phyloP scores from a whole-genome alignment of 2,329 filamentous ascomycete genomes.

The Aspergillus awamori region DNA sequence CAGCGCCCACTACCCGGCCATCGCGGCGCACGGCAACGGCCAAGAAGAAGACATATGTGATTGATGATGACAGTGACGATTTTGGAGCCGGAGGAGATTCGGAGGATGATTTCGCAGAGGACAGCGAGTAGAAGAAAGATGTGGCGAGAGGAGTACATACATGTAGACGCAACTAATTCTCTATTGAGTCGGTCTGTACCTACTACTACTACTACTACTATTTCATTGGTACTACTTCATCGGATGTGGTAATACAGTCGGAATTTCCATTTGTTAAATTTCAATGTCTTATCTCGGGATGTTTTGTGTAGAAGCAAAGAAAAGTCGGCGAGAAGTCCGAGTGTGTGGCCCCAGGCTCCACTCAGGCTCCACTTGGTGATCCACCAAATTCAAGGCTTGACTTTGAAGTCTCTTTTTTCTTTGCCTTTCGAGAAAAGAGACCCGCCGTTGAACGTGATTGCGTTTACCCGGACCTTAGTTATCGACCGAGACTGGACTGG shows the following conservation, averaged over 20 bases:
- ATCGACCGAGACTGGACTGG: not conserved
- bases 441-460: not conserved
- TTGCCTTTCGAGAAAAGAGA: not conserved
- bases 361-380: no score
- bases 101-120: conserved; percentile 45
- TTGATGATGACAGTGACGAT: conserved; percentile 43
- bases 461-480: not conserved
- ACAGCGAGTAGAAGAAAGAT: conserved; percentile 32
- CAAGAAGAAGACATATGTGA: conserved; percentile 46
- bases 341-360: no score
- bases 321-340: no score
- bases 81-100: conserved; percentile 38
- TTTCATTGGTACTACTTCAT: not conserved
- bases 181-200: not conserved
- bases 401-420: not conserved
- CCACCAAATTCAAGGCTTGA: no score
- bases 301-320: no score
- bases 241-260: not conserved
- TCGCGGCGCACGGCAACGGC: conserved; percentile 46
- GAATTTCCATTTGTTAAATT: no score
- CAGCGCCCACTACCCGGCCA: conserved; percentile 39
- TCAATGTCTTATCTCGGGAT: no score
- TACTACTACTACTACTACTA: not conserved
- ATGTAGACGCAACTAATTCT: not conserved
- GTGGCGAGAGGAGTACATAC: no score